phyloP scores from a whole-genome alignment of 495 filamentous ascomycete species.

The Polyplosphaeria fusca region DNA sequence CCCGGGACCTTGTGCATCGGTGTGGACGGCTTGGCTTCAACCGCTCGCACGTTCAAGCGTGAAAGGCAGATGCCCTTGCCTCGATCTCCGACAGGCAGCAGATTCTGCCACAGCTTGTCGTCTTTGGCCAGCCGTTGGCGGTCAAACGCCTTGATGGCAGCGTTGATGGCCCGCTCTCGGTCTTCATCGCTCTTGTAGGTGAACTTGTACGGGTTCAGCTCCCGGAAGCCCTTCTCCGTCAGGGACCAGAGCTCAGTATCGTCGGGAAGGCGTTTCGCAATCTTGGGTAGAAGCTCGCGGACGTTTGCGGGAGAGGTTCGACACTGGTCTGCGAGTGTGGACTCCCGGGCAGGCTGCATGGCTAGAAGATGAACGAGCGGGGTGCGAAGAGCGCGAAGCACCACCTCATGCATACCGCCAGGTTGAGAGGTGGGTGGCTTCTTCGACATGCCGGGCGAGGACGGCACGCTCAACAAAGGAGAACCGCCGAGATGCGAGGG shows the following conservation, averaged over 20 bases:
- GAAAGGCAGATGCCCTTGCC: constrained; percentile 79
- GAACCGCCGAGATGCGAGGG: constrained; percentile 23
- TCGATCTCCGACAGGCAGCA: constrained; percentile 70
- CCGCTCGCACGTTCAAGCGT: constrained; percentile 57
- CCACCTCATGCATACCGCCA: constrained; percentile 18
- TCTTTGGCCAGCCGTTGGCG: constrained; percentile 66
- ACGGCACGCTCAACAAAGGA: constrained; percentile 18
- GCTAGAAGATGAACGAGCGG: constrained; percentile 40
- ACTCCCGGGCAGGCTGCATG: constrained; percentile 27
- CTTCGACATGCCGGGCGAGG: constrained; percentile 19
- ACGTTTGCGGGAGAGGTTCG: constrained; percentile 32
- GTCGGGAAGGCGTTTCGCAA: constrained; percentile 31
- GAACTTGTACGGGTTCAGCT: constrained; percentile 79
- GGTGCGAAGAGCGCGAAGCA: constrained; percentile 31
- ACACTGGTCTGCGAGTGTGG: constrained; percentile 28
- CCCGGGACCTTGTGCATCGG: constrained; percentile 55
- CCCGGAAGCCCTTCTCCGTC: constrained; percentile 67
- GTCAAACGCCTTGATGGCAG: constrained; percentile 79
- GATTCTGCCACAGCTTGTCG: constrained; percentile 75
- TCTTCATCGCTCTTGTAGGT: constrained; percentile 47
- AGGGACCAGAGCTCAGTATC: constrained; percentile 38
- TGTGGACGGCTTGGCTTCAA: constrained; percentile 46
- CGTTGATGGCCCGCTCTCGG: constrained; percentile 75
- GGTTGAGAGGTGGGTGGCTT: constrained; percentile 37
- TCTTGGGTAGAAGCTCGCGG: constrained; percentile 35